Percentiles rank a stretch among this genome's conserved stretches.
These are phyloP conservation scores for baker's yeast (Saccharomyces cerevisiae) DNA, from an alignment of 805 yeast genomes.

Conservation along the genomic window DNA sequence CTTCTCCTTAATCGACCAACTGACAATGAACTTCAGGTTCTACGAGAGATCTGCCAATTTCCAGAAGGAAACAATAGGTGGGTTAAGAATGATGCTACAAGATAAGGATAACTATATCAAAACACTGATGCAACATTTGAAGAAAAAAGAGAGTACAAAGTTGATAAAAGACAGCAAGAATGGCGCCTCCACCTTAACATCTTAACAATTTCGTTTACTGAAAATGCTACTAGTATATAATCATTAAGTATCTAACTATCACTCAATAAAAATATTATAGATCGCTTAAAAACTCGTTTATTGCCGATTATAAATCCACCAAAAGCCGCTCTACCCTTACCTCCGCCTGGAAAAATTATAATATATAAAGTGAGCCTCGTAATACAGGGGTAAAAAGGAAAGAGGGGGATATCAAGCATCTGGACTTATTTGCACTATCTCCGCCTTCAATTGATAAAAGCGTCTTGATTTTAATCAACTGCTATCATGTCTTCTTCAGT, in stretches of 20 bases:
- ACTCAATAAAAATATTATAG: background rate
- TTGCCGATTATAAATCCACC: background rate
- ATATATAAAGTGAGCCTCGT: background rate
- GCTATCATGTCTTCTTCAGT: constrained; percentile 9
- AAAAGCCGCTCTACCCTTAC: background rate
- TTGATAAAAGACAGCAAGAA: background rate
- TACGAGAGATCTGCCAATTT: background rate
- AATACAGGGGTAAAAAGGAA: background rate
- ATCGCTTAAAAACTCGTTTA: background rate
- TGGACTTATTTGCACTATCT: background rate
- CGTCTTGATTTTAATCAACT: background rate
- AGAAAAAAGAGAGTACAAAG: background rate
- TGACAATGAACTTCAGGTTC: background rate
- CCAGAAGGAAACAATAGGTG: background rate
- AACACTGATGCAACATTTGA: background rate
- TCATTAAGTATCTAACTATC: background rate
- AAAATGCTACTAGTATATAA: background rate
- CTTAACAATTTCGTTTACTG: background rate
- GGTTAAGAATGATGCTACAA: background rate
- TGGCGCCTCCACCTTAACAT: background rate
- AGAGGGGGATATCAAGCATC: background rate
- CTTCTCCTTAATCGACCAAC: background rate
- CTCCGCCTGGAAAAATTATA: background rate
- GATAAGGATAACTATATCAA: background rate
- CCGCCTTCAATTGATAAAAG: background rate